Percentiles rank a stretch among this genome's conserved stretches.
Evolutionary conservation across 1,284 basidiomycete genomes (phyloP).

Genomic region (Exobasidium rhododendri): DNA sequence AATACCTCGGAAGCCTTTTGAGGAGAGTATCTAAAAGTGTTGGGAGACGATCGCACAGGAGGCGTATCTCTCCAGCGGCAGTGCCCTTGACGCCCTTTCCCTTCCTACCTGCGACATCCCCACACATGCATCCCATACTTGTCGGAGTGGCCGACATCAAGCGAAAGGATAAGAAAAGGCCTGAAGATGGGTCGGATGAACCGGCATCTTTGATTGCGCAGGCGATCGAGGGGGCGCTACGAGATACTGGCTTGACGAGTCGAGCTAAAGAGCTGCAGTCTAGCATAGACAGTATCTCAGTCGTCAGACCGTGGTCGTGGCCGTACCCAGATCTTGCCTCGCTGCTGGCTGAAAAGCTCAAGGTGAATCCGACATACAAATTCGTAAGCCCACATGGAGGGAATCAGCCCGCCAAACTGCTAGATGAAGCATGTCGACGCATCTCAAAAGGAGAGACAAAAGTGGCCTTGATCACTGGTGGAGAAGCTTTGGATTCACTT

Average conservation of each 20-base stretch:
- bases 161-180: not conserved
- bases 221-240: not conserved
- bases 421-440: conserved; percentile 10
- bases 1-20: too few relatives aligned
- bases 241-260: not conserved
- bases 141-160: conserved; percentile 9
- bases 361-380: not conserved
- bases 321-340: conserved; percentile 10
- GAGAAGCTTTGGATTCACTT: conserved; percentile 7
- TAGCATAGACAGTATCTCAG: conserved; percentile 9
- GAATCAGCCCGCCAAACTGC: conserved; percentile 10
- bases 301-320: conserved; percentile 11
- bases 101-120: too few relatives aligned
- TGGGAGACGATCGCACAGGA: too few relatives aligned
- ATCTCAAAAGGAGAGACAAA: conserved; percentile 7
- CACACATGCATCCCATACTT: conserved; percentile 2
- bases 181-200: conserved; percentile 8
- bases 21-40: too few relatives aligned
- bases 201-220: conserved; percentile 4
- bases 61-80: too few relatives aligned
- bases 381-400: conserved; percentile 10
- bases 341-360: not conserved
- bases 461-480: conserved; percentile 6
- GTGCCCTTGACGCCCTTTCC: too few relatives aligned
- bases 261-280: not conserved